Base-by-base conservation (phyloP, 148 eudicot genomes). In the Agrostemma githago region DNA sequence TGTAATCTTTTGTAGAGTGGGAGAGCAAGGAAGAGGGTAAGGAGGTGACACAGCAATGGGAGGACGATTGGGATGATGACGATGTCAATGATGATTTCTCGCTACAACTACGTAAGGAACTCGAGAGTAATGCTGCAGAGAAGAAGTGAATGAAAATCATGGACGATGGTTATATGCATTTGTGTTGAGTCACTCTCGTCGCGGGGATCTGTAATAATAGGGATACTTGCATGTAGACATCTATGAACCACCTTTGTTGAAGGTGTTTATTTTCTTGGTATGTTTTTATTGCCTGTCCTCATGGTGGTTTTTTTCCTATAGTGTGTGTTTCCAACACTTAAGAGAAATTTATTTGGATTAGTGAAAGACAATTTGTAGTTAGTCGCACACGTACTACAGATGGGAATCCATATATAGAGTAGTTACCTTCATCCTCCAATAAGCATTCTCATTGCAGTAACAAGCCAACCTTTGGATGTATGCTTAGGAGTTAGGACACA, bases 31-130 rank as follows among this genome's bases (percentile, higher is more conserved):
- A 86, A 82, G 92, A 90, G 78, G 93, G 89, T n/a, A 90, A 85
- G 81, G 97, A 87, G 77, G 87, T 87, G 73, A 83, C 83, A 19
- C 96, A 92, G 69, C 93, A 92, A 76, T 90, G 97, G 97, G 97
- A 92, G 70, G 97, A 86, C 70, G 95, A 92, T 72, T 92, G 97
- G 97, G 95, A 92, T 78, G 95, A 92, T 75, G 97, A 92, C 34
- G 95, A 89, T 75, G 97, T 89, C 72, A 89, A 81, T 57, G 97
- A 89, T 73, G 97, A 92, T 75, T 92, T 89, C 85, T 89, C 95
- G 37, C 74, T 92, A 65, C 95, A 89, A 83, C 87, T 92, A 51
- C 87, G 86, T 77, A 84, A 82, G 85, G 97, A 89, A 75, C 81
- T 92, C 42, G 95, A 88, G 79, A 85, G 68, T 86, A 81, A 84